Conservation (phyloP, 2,329 filamentous ascomycete species). For the Aspergillus persii region DNA sequence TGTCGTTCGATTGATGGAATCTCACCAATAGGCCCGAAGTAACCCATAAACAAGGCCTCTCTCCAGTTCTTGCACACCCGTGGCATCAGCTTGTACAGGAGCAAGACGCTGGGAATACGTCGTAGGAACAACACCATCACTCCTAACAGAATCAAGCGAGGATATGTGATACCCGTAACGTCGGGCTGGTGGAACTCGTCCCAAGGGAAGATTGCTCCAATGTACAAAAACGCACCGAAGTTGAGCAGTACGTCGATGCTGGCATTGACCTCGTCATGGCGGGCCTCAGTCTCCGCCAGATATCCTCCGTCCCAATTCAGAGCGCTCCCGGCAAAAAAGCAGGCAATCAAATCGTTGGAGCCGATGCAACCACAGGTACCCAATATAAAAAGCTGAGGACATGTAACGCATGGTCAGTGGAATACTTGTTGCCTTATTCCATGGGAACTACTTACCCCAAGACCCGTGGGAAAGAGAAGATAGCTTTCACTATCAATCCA, state of each 20-base stretch:
- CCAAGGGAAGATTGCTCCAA: slow-evolving; percentile 3
- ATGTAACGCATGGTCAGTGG: neutral
- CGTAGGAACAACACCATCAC: slow-evolving; percentile 1
- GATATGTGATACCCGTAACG: neutral
- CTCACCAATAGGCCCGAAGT: slow-evolving; percentile 3
- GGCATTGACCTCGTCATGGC: slow-evolving; percentile 5
- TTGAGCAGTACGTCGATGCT: slow-evolving; percentile 4
- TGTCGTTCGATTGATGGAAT: neutral
- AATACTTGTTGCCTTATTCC: neutral
- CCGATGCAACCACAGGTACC: slow-evolving; percentile 3
- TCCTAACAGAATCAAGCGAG: slow-evolving; percentile 1
- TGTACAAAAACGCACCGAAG: slow-evolving; percentile 4
- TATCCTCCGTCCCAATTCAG: slow-evolving; percentile 4
- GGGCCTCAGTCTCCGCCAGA: slow-evolving; percentile 3
- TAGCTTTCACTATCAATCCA: slow-evolving; percentile 6
- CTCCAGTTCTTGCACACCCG: slow-evolving; percentile 5
- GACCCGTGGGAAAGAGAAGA: neutral
- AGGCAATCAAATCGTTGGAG: slow-evolving; percentile 4
- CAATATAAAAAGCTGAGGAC: neutral
- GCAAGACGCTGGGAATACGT: slow-evolving; percentile 4
- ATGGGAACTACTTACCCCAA: neutral
- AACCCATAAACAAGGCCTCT: slow-evolving; percentile 3
- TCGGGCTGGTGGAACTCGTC: slow-evolving; percentile 1
- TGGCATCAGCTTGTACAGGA: slow-evolving; percentile 1
- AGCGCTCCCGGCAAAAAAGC: slow-evolving; percentile 1